A percentile compares a stretch with the other conserved stretches of the same genome.
phyloP scores from a whole-genome alignment of 306 rosid genomes.

The Fagus sylvatica region DNA sequence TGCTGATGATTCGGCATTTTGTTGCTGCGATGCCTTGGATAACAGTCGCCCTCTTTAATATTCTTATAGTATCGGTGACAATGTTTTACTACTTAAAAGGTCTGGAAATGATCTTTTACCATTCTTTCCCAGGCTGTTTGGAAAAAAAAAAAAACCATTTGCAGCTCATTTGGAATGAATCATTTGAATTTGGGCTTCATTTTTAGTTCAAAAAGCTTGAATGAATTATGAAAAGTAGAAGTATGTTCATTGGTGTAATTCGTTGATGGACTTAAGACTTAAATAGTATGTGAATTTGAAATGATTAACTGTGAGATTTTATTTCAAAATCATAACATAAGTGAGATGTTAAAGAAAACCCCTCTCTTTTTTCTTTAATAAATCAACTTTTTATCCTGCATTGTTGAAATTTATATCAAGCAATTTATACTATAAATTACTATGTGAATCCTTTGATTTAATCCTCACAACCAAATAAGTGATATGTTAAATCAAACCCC shows the following conservation, averaged over 20 bases:
- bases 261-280: neutral
- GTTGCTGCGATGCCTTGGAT: constrained; percentile 99
- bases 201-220: neutral
- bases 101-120: constrained; percentile 31
- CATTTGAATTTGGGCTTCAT: neutral
- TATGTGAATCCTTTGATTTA: neutral
- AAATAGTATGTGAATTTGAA: neutral
- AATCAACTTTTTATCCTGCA: neutral
- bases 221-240: neutral
- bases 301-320: neutral
- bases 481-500: no score
- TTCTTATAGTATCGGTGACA: constrained; percentile 79
- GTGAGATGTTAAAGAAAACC: neutral
- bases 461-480: no score
- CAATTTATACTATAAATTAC: neutral
- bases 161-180: neutral
- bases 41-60: constrained; percentile 72
- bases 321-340: neutral
- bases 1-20: constrained; percentile 89
- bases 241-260: neutral
- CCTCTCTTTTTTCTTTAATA: neutral
- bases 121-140: constrained; percentile 19
- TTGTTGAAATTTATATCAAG: no score
- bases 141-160: neutral
- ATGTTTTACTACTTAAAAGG: constrained; percentile 92